phyloP scores from a whole-genome alignment of 768 basidiomycete genomes.

The Macrolepiota fuliginosa region DNA sequence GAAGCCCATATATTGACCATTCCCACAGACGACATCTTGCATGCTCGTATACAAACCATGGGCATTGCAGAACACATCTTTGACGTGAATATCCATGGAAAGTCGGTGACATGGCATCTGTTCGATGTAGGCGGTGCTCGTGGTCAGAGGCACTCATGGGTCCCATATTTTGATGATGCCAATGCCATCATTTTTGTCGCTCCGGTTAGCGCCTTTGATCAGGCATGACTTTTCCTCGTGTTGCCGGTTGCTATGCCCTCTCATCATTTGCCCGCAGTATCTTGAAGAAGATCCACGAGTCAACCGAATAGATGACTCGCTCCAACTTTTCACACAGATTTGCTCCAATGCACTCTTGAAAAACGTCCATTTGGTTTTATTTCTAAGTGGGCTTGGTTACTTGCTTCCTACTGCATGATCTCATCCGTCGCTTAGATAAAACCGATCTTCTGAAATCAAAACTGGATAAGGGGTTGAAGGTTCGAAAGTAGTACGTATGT shows the following conservation, averaged over 20 bases:
- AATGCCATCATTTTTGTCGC: slow-evolving; percentile 82
- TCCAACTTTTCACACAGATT: slow-evolving; percentile 86
- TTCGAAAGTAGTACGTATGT: slow-evolving; percentile 72
- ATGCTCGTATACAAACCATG: slow-evolving; percentile 90
- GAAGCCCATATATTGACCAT: slow-evolving; percentile 28
- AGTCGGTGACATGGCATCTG: slow-evolving; percentile 70
- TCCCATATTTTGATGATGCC: slow-evolving; percentile 74
- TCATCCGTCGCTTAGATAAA: slow-evolving; percentile 47
- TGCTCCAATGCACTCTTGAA: slow-evolving; percentile 80
- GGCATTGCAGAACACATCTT: slow-evolving; percentile 84
- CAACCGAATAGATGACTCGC: slow-evolving; percentile 83
- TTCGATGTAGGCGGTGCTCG: slow-evolving; percentile 73
- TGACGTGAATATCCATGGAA: slow-evolving; percentile 78
- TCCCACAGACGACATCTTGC: slow-evolving; percentile 74
- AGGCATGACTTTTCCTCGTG: slow-evolving; percentile 35
- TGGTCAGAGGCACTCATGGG: slow-evolving; percentile 75
- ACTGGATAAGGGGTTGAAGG: slow-evolving; percentile 63
- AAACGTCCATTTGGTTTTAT: slow-evolving; percentile 58
- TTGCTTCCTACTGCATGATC: slow-evolving; percentile 12
- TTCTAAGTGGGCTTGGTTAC: slow-evolving; percentile 43
- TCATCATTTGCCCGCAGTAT: slow-evolving; percentile 46
- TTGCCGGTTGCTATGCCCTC: slow-evolving; percentile 1
- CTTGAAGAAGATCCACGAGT: slow-evolving; percentile 84
- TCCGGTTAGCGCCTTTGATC: slow-evolving; percentile 78
- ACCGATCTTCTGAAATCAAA: slow-evolving; percentile 76